These are phyloP conservation scores for Coniochaeta ligniaria DNA, from an alignment of 2,329 filamentous ascomycete species.

Conservation along the genomic window DNA sequence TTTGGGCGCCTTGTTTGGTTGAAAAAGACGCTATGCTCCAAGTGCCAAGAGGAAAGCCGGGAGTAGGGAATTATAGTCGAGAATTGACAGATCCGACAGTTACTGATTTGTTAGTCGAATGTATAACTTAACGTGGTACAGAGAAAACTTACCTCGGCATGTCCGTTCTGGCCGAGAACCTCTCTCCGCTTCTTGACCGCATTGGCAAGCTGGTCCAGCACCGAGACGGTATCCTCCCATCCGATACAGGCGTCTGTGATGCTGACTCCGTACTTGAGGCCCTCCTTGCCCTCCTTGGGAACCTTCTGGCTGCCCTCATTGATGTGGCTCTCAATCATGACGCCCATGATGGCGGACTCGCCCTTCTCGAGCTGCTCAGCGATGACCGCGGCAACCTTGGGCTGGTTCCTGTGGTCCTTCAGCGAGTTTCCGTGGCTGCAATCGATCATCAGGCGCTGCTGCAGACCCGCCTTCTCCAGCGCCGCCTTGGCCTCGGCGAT, in stretches of 20 bases:
- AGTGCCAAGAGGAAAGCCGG: neutral
- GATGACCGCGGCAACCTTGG: conserved; percentile 76
- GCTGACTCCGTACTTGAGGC: conserved; percentile 86
- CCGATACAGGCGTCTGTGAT: conserved; percentile 97
- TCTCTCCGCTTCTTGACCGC: conserved; percentile 70
- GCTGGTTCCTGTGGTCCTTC: conserved; percentile 97
- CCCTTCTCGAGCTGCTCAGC: conserved; percentile 81
- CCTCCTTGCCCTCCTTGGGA: conserved; percentile 74
- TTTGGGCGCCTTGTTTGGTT: no score
- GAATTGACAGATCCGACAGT: neutral
- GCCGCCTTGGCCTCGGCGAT: conserved; percentile 78
- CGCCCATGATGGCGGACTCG: conserved; percentile 84
- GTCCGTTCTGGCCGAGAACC: conserved; percentile 21
- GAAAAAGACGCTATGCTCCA: neutral
- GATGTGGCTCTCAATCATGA: conserved; percentile 99
- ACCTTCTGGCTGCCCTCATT: conserved; percentile 92
- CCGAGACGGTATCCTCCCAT: conserved; percentile 81
- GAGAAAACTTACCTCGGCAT: conserved; percentile 5
- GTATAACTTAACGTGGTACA: neutral
- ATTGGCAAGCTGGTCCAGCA: conserved; percentile 70
- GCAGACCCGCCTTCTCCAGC: conserved; percentile 65
- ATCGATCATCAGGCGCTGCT: conserved; percentile 86
- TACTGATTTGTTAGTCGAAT: neutral
- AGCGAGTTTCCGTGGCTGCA: conserved; percentile 94
- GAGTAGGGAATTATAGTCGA: neutral